Conservation (phyloP, 1,284 basidiomycete species). For the Ceratobasidium papillatum region DNA sequence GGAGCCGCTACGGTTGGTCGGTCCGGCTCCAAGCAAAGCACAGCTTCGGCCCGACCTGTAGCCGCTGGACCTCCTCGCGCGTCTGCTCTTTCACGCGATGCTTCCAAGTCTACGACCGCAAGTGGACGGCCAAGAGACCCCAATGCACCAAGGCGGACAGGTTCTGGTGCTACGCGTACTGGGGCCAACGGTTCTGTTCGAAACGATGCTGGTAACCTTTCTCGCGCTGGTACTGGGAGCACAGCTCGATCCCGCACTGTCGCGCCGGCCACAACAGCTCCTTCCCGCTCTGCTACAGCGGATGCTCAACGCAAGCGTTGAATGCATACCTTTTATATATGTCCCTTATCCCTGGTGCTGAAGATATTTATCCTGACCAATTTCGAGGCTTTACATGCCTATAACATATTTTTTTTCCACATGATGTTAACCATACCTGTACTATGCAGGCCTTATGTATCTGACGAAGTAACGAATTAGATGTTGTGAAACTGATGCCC, state of each 20-base stretch:
- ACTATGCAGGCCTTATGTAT: conserved; percentile 25
- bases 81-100: conserved; percentile 17
- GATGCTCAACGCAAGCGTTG: conserved; percentile 38
- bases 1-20: conserved; percentile 37
- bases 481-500: conserved; percentile 22
- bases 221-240: conserved; percentile 34
- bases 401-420: conserved; percentile 31
- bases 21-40: conserved; percentile 38
- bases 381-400: conserved; percentile 7
- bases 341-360: neutral
- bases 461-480: conserved; percentile 40
- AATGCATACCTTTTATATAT: neutral
- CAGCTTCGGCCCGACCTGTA: conserved; percentile 23
- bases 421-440: conserved; percentile 33
- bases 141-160: conserved; percentile 18
- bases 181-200: conserved; percentile 18
- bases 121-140: conserved; percentile 21
- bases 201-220: conserved; percentile 17
- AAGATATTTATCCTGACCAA: conserved; percentile 34
- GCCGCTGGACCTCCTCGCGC: conserved; percentile 8
- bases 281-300: conserved; percentile 15
- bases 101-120: conserved; percentile 34
- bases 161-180: conserved; percentile 24
- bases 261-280: neutral
- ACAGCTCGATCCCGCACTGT: conserved; percentile 27